Base-by-base conservation (phyloP, 805 yeast species). In the Pichia thaimueangensis region DNA sequence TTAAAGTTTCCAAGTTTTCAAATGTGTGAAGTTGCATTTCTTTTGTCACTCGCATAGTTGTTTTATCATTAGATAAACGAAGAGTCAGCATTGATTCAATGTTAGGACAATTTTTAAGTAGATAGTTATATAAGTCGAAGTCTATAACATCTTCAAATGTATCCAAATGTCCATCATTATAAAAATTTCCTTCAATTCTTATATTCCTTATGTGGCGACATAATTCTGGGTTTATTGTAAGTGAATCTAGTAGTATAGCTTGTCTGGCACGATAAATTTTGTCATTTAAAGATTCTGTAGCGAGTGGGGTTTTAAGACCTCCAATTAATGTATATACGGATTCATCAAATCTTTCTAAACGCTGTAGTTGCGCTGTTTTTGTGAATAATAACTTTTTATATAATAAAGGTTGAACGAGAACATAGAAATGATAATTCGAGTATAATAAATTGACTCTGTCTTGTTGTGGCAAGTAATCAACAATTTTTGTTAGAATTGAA, bases 381-480 rank as follows among this genome's bases (percentile, higher is more conserved):
- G 67, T 56, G 27, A 75, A 58, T 19, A 63, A 50, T 10, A 76
- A 48, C 6, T 49, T 63, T 21, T 45, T 49, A 52, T 73, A 73
- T 9, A 76, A 52, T n/a, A 51, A 46, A 4, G 61, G 57, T 11
- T 56, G 41, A 2, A 64, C 64, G 11, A 62, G 24, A 1, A 47
- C 25, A 24, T 68, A 61, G n/a, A 64, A 48, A 8, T 47, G 47
- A 45, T 58, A 63, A 44, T 54, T 62, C 2, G 66, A 54, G 30
- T 49, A 53, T 3, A 65, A 51, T n/a, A 72, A 45, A 21, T 54
- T 53, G 5, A 63, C 25, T 37, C 67, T 58, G 17, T 60, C 64
- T 42, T 67, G 63, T 46, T 73, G 78, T 6, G 71, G 68, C 13
- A 72, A 49, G 40, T 46, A 64, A 4, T 48, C 41, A 1, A 56